Evolutionary conservation across 2,329 filamentous ascomycete species (phyloP), one percentile per base, ranked within the genome.

Genomic region (Fusarium tupiense): DNA sequence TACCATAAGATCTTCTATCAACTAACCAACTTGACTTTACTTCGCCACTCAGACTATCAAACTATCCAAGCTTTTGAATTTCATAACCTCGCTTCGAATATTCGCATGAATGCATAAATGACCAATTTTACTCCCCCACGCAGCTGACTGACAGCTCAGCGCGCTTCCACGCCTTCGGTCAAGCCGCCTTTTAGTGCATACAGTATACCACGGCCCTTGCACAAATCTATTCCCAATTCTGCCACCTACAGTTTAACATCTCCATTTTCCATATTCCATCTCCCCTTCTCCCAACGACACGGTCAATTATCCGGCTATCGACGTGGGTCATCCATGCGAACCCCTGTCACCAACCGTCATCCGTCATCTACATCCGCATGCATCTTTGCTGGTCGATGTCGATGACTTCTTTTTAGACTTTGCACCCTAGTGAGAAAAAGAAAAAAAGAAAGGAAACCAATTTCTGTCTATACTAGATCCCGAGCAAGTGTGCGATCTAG

Each of bases 81-180:
- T 74, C 67, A 72, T 44, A 69, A 43, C 38, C 53, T 69, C 63
- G 67, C 74, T 67, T 74, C 61, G 62, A 68, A 65, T 54, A 40
- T 54, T 47, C 29, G 77, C 77, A 78, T 78, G 77, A 78, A 78
- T 78, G 77, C 77, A 79, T 79, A 77, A 79, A 79, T 54, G 61
- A 31, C 71, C 76, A 79, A 79, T 79, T 79, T 79, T 71, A 78
- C 62, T 79, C 62, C 69, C 76, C 76, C 77, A 77, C 77, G 71
- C 64, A 69, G 63, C 57, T 67, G 59, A 72, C 71, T 65, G 59
- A 70, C 71, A 73, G 54, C 72, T 75, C 72, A 73, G 78, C 78
- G 77, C 75, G 62, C 69, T 77, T 78, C 73, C 76, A 76, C 77
- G 71, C 77, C 77, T 75, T 79, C 78, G 78, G 78, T 78, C 72